Evolutionary conservation across 192 early-diverging fungal species (phyloP).

Genomic region (Backusella psychrophila): DNA sequence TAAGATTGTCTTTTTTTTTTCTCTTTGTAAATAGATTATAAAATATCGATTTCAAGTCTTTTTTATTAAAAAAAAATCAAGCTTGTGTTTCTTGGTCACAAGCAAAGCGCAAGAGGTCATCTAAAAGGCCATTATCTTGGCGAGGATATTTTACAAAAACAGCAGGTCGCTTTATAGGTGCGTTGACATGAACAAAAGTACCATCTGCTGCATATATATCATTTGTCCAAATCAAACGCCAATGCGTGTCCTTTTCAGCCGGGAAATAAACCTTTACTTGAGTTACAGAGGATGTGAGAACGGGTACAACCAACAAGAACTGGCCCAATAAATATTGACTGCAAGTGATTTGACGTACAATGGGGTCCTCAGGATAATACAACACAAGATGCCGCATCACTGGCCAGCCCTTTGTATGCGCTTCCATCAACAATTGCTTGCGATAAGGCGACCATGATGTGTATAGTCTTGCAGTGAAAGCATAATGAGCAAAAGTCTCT

Average conservation of each 20-base stretch:
- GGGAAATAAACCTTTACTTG: conserved; percentile 43
- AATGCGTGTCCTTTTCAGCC: neutral
- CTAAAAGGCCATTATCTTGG: conserved; percentile 20
- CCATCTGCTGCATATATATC: conserved; percentile 23
- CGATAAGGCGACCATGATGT: conserved; percentile 29
- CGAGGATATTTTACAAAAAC: conserved; percentile 37
- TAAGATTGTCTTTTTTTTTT: no score
- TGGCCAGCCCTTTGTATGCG: conserved; percentile 29
- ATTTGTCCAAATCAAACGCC: conserved; percentile 36
- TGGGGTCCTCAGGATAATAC: conserved; percentile 35
- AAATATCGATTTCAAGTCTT: no score
- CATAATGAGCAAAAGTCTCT: conserved; percentile 25
- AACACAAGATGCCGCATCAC: conserved; percentile 33
- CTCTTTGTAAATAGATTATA: no score
- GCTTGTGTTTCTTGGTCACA: neutral
- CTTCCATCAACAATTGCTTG: conserved; percentile 27
- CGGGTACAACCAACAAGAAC: conserved; percentile 33
- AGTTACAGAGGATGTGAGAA: conserved; percentile 13
- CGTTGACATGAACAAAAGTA: conserved; percentile 11
- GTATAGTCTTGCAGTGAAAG: conserved; percentile 26
- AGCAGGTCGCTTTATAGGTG: conserved; percentile 35
- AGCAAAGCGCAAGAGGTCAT: conserved; percentile 23
- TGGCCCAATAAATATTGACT: conserved; percentile 40
- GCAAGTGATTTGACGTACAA: conserved; percentile 24
- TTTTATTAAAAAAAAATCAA: no score